phyloP scores from a whole-genome alignment of 306 rosid genomes.

The Dryas octopetala region DNA sequence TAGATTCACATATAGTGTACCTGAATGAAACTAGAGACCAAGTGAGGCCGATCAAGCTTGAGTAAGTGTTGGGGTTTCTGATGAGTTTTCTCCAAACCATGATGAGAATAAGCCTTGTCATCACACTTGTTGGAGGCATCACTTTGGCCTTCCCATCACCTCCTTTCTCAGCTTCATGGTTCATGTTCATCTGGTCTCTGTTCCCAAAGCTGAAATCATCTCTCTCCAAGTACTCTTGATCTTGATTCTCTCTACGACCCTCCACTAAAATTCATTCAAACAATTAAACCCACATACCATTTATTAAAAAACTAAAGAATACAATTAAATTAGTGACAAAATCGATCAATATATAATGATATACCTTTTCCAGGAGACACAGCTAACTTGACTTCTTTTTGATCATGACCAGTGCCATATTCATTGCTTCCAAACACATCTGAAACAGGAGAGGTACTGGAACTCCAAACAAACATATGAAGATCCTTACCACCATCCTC shows the following conservation, averaged over 20 bases:
- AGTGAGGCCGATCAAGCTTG: slow-evolving; percentile 73
- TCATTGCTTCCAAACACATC: slow-evolving; percentile 79
- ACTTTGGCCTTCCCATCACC: slow-evolving; percentile 45
- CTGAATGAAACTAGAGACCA: slow-evolving; percentile 88
- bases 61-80: slow-evolving; percentile 90
- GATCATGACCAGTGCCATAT: slow-evolving; percentile 53
- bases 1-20: slow-evolving; percentile 18
- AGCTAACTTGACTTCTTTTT: slow-evolving; percentile 54
- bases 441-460: slow-evolving; percentile 77
- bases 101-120: slow-evolving; percentile 90
- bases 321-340: neutral
- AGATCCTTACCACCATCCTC: slow-evolving; percentile 67
- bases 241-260: slow-evolving; percentile 58
- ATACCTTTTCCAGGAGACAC: slow-evolving; percentile 78
- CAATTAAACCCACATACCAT: neutral
- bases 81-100: slow-evolving; percentile 97
- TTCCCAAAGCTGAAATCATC: slow-evolving; percentile 86
- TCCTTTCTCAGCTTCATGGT: slow-evolving; percentile 49
- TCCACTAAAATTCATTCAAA: slow-evolving; percentile 43
- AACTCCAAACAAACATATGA: slow-evolving; percentile 93
- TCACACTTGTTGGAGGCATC: slow-evolving; percentile 88
- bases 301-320: neutral
- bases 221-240: slow-evolving; percentile 53
- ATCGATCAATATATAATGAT: neutral
- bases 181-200: slow-evolving; percentile 55